A percentile compares a stretch with the other conserved stretches of the same genome.
Conservation (phyloP, 78 protist genomes). For the Salpingoeca rosetta region DNA sequence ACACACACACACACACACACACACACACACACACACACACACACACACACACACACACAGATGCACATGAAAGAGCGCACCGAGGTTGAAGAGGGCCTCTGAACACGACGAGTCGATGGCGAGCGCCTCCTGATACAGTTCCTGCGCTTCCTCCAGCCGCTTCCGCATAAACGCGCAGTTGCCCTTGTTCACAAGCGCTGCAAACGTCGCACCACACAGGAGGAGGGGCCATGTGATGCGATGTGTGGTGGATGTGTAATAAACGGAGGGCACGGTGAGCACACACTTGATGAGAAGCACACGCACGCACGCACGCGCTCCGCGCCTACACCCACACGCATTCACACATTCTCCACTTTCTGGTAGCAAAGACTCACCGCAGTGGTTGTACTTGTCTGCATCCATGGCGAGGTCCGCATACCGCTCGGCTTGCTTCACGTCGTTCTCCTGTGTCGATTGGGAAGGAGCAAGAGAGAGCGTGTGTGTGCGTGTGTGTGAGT, state of each 20-base stretch:
- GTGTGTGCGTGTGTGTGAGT: no score
- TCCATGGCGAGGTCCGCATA: constrained; percentile 50
- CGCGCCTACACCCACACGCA: no score
- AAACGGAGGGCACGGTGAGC: no score
- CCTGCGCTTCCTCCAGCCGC: constrained; percentile 27
- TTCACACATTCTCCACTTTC: no score
- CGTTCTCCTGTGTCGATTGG: neutral
- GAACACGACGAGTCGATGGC: constrained; percentile 58
- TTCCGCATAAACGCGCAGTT: constrained; percentile 18
- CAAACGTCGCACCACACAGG: no score
- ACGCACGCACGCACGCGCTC: no score
- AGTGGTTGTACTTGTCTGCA: constrained; percentile 64
- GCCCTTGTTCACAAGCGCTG: constrained; percentile 67
- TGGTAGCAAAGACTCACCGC: constrained; percentile 14
- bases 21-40: no score
- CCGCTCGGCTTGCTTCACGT: constrained; percentile 23
- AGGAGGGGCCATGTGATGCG: neutral
- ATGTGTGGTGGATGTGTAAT: neutral
- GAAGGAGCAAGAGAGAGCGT: neutral
- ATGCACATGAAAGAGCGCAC: no score
- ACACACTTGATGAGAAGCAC: neutral
- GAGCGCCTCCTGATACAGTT: constrained; percentile 49
- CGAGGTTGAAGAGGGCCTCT: constrained; percentile 69
- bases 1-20: no score
- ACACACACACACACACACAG: no score